These are phyloP conservation scores for Periconia macrospinosa DNA, from an alignment of 2,329 filamentous ascomycete species.

Conservation along the genomic window DNA sequence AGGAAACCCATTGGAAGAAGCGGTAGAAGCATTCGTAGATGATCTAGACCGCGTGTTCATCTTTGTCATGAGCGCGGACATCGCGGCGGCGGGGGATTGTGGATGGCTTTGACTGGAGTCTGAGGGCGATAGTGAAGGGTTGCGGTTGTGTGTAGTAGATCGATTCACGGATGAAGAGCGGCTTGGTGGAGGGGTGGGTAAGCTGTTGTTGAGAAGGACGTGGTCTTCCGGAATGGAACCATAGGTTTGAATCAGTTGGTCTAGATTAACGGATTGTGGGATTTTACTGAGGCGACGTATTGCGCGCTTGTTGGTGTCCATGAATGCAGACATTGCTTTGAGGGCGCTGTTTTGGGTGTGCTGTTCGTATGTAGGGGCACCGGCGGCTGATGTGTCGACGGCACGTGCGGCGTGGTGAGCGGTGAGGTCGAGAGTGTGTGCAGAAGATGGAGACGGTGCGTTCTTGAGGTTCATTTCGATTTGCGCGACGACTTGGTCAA, in stretches of 20 bases:
- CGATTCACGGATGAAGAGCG: constrained; percentile 7
- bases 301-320: constrained; percentile 22
- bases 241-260: constrained; percentile 20
- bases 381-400: constrained; percentile 28
- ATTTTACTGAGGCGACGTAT: constrained; percentile 25
- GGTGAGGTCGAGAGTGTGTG: constrained; percentile 39
- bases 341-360: constrained; percentile 49
- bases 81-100: constrained; percentile 15
- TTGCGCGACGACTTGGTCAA: constrained; percentile 51
- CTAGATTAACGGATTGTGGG: constrained; percentile 16
- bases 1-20: not conserved
- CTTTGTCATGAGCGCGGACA: constrained; percentile 20
- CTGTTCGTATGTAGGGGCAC: constrained; percentile 46
- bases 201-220: not conserved
- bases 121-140: constrained; percentile 7
- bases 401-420: constrained; percentile 47
- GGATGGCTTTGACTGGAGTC: constrained; percentile 5
- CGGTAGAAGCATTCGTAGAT: not conserved
- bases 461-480: constrained; percentile 41
- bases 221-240: constrained; percentile 5
- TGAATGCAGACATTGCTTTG: constrained; percentile 46
- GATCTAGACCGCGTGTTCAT: constrained; percentile 17
- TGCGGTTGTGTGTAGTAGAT: not conserved
- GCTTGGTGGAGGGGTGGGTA: constrained; percentile 21
- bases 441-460: constrained; percentile 15